A percentile compares a stretch with the other conserved stretches of the same genome.
Evolutionary conservation across 2,329 filamentous ascomycete species (phyloP).

Genomic region (Sarocladiaceae sp.): DNA sequence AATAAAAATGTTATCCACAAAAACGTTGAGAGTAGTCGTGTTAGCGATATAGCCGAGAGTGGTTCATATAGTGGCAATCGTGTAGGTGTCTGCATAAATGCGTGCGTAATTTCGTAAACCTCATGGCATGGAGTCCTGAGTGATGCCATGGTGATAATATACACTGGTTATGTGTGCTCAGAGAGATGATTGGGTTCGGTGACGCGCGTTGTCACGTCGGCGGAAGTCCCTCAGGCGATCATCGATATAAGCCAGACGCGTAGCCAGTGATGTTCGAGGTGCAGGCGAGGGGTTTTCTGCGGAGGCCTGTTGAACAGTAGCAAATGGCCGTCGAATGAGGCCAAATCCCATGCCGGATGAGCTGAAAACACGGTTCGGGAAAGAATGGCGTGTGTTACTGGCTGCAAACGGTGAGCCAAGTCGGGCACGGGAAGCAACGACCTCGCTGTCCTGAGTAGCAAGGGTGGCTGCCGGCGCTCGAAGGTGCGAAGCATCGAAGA

Average conservation of each 20-base stretch:
- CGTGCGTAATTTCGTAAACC: conserved; percentile 19
- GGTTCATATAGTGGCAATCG: neutral
- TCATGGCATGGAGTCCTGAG: conserved; percentile 14
- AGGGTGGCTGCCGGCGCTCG: conserved; percentile 9
- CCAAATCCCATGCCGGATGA: conserved; percentile 38
- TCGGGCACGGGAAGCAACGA: conserved; percentile 35
- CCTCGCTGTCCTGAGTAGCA: conserved; percentile 12
- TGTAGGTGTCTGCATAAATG: neutral
- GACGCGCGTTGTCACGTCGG: conserved; percentile 32
- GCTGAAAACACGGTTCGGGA: conserved; percentile 51
- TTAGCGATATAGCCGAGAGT: neutral
- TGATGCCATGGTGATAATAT: conserved; percentile 3
- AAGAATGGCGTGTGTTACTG: conserved; percentile 48
- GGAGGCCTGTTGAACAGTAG: conserved; percentile 46
- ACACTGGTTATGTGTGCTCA: conserved; percentile 20
- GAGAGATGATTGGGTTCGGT: conserved; percentile 44
- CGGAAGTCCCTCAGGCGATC: conserved; percentile 50
- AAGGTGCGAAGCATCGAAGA: conserved; percentile 26
- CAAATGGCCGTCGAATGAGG: conserved; percentile 44
- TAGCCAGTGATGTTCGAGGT: conserved; percentile 37
- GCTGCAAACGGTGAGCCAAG: conserved; percentile 55
- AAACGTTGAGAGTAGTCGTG: neutral
- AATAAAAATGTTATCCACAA: conserved; percentile 8
- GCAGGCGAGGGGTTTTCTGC: conserved; percentile 22
- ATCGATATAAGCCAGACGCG: conserved; percentile 52